phyloP scores from a whole-genome alignment of 108 stramenopile genomes.

The Discostella pseudostelligera region DNA sequence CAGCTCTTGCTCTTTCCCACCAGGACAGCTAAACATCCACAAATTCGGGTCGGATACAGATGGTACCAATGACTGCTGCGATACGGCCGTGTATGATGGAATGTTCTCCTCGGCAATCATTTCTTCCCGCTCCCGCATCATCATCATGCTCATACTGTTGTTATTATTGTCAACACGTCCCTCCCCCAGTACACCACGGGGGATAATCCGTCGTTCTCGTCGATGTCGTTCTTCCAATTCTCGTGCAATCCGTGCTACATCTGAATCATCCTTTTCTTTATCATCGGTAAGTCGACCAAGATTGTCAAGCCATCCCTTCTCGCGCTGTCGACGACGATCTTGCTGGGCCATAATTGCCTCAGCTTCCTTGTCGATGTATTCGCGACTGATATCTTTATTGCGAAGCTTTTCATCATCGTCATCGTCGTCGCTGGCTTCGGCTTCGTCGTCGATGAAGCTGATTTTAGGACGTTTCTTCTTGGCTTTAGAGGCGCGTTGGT shows the following conservation, averaged over 20 bases:
- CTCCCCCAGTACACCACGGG: not conserved
- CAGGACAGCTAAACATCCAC: conserved; percentile 91
- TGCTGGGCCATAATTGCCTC: conserved; percentile 80
- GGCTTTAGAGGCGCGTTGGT: conserved; percentile 19
- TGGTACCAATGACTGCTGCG: conserved; percentile 90
- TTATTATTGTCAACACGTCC: not conserved
- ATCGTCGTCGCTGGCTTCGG: conserved; percentile 81
- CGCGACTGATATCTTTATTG: conserved; percentile 72
- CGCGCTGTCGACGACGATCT: conserved; percentile 79
- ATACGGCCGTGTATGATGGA: conserved; percentile 63
- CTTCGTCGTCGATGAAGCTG: conserved; percentile 87
- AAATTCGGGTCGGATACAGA: conserved; percentile 91
- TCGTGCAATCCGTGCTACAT: conserved; percentile 73
- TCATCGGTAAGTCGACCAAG: conserved; percentile 31
- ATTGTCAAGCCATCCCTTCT: conserved; percentile 47
- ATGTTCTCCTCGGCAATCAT: conserved; percentile 41
- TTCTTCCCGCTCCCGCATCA: conserved; percentile 33
- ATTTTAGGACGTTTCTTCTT: conserved; percentile 61
- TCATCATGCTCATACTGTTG: conserved; percentile 1
- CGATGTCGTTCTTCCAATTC: conserved; percentile 82
- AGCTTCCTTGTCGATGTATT: conserved; percentile 87
- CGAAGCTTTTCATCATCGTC: conserved; percentile 78
- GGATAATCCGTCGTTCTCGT: conserved; percentile 7
- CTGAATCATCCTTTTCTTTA: conserved; percentile 36
- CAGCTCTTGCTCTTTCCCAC: conserved; percentile 88